phyloP scores from a whole-genome alignment of 1,284 basidiomycete genomes.

The Thelephora terrestris region DNA sequence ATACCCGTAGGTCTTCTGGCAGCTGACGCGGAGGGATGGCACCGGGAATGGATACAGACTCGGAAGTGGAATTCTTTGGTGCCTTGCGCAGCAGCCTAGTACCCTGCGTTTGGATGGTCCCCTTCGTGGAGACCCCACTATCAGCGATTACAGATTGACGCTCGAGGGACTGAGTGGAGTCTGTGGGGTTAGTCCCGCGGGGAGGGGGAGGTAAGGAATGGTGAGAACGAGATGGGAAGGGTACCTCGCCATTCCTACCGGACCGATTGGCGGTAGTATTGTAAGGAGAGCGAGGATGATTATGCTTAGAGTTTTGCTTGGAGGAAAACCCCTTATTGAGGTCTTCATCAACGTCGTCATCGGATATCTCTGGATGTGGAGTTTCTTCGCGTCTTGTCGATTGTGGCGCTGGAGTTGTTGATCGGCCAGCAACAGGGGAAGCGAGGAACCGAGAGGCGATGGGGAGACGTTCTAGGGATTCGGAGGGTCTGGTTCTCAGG shows the following conservation, averaged over 20 bases:
- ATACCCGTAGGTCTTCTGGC: conserved; percentile 78
- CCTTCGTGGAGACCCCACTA: conserved; percentile 26
- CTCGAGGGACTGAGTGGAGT: conserved; percentile 60
- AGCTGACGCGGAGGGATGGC: conserved; percentile 63
- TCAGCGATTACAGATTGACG: conserved; percentile 44
- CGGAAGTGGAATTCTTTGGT: conserved; percentile 47
- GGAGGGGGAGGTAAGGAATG: conserved; percentile 68
- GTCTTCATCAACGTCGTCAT: conserved; percentile 48
- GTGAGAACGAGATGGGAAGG: conserved; percentile 72
- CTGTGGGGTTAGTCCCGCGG: conserved; percentile 38
- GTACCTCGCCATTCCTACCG: conserved; percentile 37
- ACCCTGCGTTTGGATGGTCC: conserved; percentile 28
- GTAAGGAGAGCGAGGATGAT: conserved; percentile 71
- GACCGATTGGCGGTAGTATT: conserved; percentile 35
- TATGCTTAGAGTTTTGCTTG: conserved; percentile 41
- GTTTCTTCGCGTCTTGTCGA: conserved; percentile 30
- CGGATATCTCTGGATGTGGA: conserved; percentile 64
- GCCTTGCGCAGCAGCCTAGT: conserved; percentile 54
- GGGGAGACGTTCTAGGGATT: conserved; percentile 72
- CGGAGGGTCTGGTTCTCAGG: conserved; percentile 44
- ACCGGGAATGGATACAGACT: conserved; percentile 33
- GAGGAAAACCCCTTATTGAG: conserved; percentile 37
- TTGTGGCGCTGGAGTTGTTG: conserved; percentile 30
- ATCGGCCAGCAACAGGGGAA: conserved; percentile 52
- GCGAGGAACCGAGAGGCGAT: conserved; percentile 85